Evolutionary conservation across 2,329 filamentous ascomycete species (phyloP).

Genomic region (Fusarium begoniae): DNA sequence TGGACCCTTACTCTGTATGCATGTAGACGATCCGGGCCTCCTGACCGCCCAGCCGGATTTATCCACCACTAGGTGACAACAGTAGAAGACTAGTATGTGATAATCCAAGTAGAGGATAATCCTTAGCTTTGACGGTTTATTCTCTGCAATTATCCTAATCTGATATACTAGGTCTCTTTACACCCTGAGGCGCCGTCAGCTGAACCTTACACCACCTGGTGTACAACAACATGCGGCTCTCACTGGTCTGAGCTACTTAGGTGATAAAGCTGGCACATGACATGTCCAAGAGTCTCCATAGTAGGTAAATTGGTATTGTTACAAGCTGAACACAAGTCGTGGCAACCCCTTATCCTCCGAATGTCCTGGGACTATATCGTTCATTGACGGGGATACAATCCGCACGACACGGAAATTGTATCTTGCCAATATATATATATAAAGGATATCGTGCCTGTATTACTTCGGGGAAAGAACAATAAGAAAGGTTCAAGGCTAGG

Average conservation of each 20-base stretch:
- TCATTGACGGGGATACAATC: not conserved
- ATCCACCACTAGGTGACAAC: not conserved
- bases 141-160: not conserved
- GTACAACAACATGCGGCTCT: not conserved
- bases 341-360: not conserved
- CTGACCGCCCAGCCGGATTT: constrained; percentile 38
- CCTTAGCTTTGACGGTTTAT: not conserved
- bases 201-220: not conserved
- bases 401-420: not conserved
- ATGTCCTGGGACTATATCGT: not conserved
- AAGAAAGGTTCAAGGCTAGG: not conserved
- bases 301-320: not conserved
- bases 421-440: too few relatives aligned
- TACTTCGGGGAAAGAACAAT: too few relatives aligned
- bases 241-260: not conserved
- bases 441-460: too few relatives aligned
- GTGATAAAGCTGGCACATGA: not conserved
- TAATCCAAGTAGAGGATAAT: not conserved
- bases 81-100: not conserved
- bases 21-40: constrained; percentile 26
- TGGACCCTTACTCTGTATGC: constrained; percentile 16
- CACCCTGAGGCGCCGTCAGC: not conserved
- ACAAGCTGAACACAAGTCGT: not conserved
- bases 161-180: not conserved
- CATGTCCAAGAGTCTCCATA: not conserved